Evolutionary conservation across 2,329 filamentous ascomycete genomes (phyloP), one percentile per base, ranked within the genome.

Genomic region (Ophiostoma quercus): DNA sequence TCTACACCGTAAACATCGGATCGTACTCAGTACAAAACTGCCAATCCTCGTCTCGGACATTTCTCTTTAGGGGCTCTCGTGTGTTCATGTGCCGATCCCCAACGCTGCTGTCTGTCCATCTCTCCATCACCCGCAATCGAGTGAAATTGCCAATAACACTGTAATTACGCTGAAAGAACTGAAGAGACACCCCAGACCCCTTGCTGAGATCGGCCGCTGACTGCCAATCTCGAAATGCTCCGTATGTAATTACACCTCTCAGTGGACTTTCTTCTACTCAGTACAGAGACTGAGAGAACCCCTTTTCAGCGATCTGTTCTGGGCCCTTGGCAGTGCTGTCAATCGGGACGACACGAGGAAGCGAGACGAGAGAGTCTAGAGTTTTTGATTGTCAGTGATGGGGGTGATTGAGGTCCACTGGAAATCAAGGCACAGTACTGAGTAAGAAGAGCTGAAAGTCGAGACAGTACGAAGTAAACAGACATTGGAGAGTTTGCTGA

Each of bases 281-380:
- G 43, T 47, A 47, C 47, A 51, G 47, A 34, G 34, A 34, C 34
- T 5, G 8, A 25, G n/a, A 57, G 12, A n/a, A 16, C 22, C 39
- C 39, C 57, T 43, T 43, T 47, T 63, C 22, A 29, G 11, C 66
- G 66, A 67, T 68, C 66, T 68, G 69, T 63, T 70, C 69, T 70
- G 66, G 69, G 39, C 43, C 66, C 67, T 70, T 67, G 69, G 66
- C 60, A 65, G 57, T 47, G 29, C 65, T 41, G 66, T 32, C 16
- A n/a, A 47, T 34, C 63, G 68, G 51, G 22, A 57, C 8, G 37
- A 41, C 32, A 66, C 34, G 62, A 57, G n/a, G 51, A 25, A 19
- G 7, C 7, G 47, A 57, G 12, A 6, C n/a, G 3, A 3, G 32
- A 22, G 11, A 25, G 22, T 62, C 57, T 34, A 62, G 57, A 62